phyloP scores from a whole-genome alignment of 169 alveolate genomes.

The Cryptosporidium canis region DNA sequence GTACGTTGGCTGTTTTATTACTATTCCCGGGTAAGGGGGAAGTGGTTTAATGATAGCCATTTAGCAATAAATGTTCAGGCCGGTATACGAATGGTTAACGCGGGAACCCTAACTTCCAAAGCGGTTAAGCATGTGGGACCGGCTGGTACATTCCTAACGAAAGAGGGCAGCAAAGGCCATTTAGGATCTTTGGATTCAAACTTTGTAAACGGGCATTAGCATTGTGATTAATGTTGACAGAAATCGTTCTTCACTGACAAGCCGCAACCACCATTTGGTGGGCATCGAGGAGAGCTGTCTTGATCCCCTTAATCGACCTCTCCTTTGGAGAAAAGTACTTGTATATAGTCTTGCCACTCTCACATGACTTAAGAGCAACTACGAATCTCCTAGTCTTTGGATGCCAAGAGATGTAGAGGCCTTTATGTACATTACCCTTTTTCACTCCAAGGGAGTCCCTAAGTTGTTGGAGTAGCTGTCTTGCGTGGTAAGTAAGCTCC shows the following conservation, averaged over 20 bases:
- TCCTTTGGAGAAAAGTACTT: conserved; percentile 71
- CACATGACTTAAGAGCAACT: conserved; percentile 65
- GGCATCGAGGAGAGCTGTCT: conserved; percentile 65
- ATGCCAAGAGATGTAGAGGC: conserved; percentile 71
- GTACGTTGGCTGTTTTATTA: background rate
- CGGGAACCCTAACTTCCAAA: conserved; percentile 20
- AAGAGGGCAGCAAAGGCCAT: background rate
- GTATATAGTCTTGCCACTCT: conserved; percentile 67
- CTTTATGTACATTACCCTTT: conserved; percentile 69
- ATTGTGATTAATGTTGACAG: too few species aligned
- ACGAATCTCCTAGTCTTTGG: conserved; percentile 72
- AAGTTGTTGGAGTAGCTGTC: conserved; percentile 61
- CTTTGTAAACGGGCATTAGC: too few species aligned
- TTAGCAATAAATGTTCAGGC: background rate
- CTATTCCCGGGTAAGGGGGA: background rate
- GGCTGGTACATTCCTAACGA: background rate
- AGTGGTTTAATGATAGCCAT: background rate
- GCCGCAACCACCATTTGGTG: conserved; percentile 73
- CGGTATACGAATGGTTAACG: background rate
- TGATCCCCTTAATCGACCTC: conserved; percentile 68
- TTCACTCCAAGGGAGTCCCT: conserved; percentile 65
- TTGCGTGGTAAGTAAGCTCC: conserved; percentile 64
- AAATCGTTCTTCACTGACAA: conserved; percentile 46
- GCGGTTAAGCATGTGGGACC: background rate
- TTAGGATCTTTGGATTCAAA: too few species aligned